These are phyloP conservation scores for Cerioporus squamosus DNA, from an alignment of 1,284 basidiomycete genomes.

Conservation along the genomic window DNA sequence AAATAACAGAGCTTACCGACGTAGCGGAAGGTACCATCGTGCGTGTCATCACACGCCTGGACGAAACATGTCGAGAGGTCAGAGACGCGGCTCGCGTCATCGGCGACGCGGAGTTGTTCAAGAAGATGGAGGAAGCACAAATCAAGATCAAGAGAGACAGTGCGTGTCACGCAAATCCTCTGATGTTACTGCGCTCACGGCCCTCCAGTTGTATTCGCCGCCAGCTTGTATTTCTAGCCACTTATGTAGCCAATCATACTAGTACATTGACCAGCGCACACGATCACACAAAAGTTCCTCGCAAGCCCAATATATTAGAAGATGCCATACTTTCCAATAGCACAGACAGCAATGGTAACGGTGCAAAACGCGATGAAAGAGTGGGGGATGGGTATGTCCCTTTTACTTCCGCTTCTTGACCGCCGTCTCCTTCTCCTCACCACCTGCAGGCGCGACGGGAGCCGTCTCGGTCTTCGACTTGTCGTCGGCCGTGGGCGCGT, in stretches of 20 bases:
- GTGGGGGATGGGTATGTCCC: slow-evolving; percentile 16
- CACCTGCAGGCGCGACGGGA: slow-evolving; percentile 70
- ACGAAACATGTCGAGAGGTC: slow-evolving; percentile 97
- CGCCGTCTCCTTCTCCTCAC: slow-evolving; percentile 62
- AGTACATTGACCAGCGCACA: not conserved
- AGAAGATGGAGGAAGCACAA: slow-evolving; percentile 98
- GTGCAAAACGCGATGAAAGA: slow-evolving; percentile 17
- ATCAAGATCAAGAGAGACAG: slow-evolving; percentile 93
- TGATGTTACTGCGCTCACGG: not conserved
- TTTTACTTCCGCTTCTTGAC: slow-evolving; percentile 62
- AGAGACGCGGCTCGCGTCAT: slow-evolving; percentile 97
- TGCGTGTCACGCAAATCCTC: slow-evolving; percentile 45
- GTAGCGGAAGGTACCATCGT: slow-evolving; percentile 98
- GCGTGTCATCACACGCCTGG: slow-evolving; percentile 92
- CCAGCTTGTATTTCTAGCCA: slow-evolving; percentile 82
- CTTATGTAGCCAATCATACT: not conserved
- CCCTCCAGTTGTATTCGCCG: slow-evolving; percentile 77
- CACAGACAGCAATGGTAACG: slow-evolving; percentile 22
- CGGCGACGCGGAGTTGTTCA: slow-evolving; percentile 93
- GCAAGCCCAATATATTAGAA: slow-evolving; percentile 33
- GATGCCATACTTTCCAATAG: slow-evolving; percentile 30
- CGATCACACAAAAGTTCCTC: slow-evolving; percentile 22
- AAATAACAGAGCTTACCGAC: slow-evolving; percentile 93
- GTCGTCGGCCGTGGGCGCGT: slow-evolving; percentile 63
- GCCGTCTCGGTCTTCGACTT: slow-evolving; percentile 65